Base-by-base conservation (phyloP, 495 filamentous ascomycete species). In the Durotheca rogersii region DNA sequence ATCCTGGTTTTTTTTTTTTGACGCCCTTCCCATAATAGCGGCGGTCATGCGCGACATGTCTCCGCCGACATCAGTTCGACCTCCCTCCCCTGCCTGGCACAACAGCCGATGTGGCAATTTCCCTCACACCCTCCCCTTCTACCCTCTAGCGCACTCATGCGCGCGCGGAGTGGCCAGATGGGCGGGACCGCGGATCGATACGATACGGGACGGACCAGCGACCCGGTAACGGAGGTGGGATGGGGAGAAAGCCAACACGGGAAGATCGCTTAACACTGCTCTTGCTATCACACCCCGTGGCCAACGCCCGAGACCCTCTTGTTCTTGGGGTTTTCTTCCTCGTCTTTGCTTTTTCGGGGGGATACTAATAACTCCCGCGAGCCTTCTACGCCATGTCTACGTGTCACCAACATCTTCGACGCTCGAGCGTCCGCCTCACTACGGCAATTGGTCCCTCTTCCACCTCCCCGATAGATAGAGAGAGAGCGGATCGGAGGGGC, bases 201-300 rank as follows among this genome's bases (percentile, higher is more conserved):
- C 25, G 14, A 40, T 42, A 41, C 44, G 36, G 35, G 31, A 7
- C 49, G 38, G 29, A 42, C 33, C n/a, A 39, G 16, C 10, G 45
- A 45, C 34, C 40, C 30, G 43, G 46, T 23, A 27, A 27, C 23
- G 23, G 9, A 27, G 9, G 23, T 4, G 9, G 4, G 16, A 39
- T 15, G 6, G 45, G 50, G 39, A 41, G 34, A 47, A 51, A 21
- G 34, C 25, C n/a, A n/a, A n/a, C n/a, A n/a, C n/a, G n/a, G n/a
- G n/a, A n/a, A n/a, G n/a, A n/a, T n/a, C n/a, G n/a, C n/a, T n/a
- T n/a, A n/a, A n/a, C n/a, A n/a, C n/a, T n/a, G n/a, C n/a, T n/a
- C n/a, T n/a, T n/a, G n/a, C n/a, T n/a, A n/a, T n/a, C n/a, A n/a
- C n/a, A n/a, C n/a, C n/a, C n/a, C n/a, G n/a, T n/a, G n/a, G n/a